phyloP scores from a whole-genome alignment of 768 basidiomycete genomes.

The Neoboletus brunneissimus region DNA sequence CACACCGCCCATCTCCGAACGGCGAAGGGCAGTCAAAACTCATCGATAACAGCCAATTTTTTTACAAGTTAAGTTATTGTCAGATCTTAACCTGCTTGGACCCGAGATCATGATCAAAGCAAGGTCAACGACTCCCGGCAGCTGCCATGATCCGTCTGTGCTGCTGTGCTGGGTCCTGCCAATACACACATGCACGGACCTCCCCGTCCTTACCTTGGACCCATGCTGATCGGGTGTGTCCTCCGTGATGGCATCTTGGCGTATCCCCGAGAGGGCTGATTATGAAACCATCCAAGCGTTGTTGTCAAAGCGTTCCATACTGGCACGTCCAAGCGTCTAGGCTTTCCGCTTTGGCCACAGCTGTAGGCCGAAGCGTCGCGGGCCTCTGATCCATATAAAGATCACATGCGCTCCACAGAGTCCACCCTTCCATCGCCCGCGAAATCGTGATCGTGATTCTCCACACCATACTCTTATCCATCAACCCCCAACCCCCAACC shows the following conservation, averaged over 20 bases:
- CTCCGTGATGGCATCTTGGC: not conserved
- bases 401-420: not conserved
- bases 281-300: slow-evolving; percentile 10
- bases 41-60: not conserved
- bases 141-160: slow-evolving; percentile 1
- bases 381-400: slow-evolving; percentile 12
- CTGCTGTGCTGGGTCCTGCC: not conserved
- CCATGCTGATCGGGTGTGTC: not conserved
- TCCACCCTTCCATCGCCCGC: not conserved
- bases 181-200: not conserved
- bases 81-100: not conserved
- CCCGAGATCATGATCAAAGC: slow-evolving; percentile 17
- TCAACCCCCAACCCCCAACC: no score
- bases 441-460: not conserved
- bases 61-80: not conserved
- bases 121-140: slow-evolving; percentile 15
- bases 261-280: not conserved
- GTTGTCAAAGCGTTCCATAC: slow-evolving; percentile 11
- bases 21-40: not conserved
- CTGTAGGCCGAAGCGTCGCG: slow-evolving; percentile 2
- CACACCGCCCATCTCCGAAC: slow-evolving; percentile 3
- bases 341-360: slow-evolving; percentile 15
- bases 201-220: not conserved
- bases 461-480: not conserved
- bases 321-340: slow-evolving; percentile 11